Evolutionary conservation across 2,329 filamentous ascomycete species (phyloP), one percentile per base, ranked within the genome.

Genomic region (Colletotrichum godetiae): DNA sequence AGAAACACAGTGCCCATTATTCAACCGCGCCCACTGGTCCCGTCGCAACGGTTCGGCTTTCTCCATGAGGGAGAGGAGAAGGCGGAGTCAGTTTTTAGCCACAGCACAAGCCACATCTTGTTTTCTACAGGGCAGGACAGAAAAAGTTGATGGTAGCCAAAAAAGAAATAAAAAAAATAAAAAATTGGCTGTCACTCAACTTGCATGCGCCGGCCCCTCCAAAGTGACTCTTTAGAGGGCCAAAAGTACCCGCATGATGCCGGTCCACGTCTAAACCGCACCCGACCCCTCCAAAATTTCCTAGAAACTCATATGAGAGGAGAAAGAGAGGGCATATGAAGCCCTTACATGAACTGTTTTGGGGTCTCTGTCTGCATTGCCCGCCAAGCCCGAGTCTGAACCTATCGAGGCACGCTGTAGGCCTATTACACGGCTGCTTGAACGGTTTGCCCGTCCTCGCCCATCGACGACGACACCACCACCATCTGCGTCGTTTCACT

Each of bases 211-310:
- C n/a, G 70, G 70, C 42, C 67, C 55, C 66, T 59, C 53, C 67
- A 70, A 33, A 56, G 46, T 63, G 53, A 68, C 58, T 58, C 52
- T 67, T 33, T 4, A 24, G 31, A 60, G 37, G 37, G 15, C 37
- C 37, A 42, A 42, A 42, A 11, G 70, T 73, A 73, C 70, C 70
- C 70, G 70, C 70, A 65, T 60, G 67, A 55, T 37, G 69, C 65
- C 42, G 56, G 60, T 65, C 55, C 37, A 10, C 42, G 42, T 49
- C 42, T 49, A 11, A 49, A 49, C 42, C 42, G 52, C 35, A 64
- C 11, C 53, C 27, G 19, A 29, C 60, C 55, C 60, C 61, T 59
- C 53, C 31, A 66, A 60, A 64, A 69, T 24, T 29, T 55, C 24
- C n/a, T 15, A 42, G n/a, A 13, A 69, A 37, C 52, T 73, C 70